Base-by-base conservation (phyloP, 1,284 basidiomycete species). In the Chondrostereum purpureum region DNA sequence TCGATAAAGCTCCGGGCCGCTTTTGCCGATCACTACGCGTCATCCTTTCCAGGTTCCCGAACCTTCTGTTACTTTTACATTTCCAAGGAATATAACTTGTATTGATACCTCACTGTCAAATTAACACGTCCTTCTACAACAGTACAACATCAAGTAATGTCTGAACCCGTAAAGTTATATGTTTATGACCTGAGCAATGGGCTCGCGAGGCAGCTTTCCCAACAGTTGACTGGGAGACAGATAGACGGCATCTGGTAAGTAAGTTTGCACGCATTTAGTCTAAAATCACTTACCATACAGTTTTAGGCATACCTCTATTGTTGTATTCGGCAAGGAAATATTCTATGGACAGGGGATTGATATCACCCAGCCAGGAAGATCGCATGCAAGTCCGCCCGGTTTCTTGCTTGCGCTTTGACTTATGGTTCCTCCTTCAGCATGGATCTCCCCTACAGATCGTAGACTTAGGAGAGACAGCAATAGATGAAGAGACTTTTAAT, bases 121-220 rank as follows among this genome's bases (percentile, higher is more conserved):
- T n/a, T n/a, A n/a, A n/a, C n/a, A n/a, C n/a, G n/a, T n/a, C n/a
- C n/a, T n/a, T n/a, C n/a, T n/a, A n/a, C n/a, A n/a, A n/a, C n/a
- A n/a, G n/a, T n/a, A n/a, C n/a, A n/a, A n/a, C n/a, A n/a, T n/a
- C n/a, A n/a, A n/a, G n/a, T n/a, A n/a, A 50, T 49, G 49, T 27
- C 49, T 14, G 22, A 49, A 33, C 65, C 69, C 33, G 85, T 89
- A 19, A 68, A 87, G 56, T 76, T 96, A 31, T 93, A 92, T 58
- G 81, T 95, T 0, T 96, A 96, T 63, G 92, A 96, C 60, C 80
- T 94, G 46, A 92, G 82, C 59, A 80, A 85, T 60, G 92, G 92
- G 37, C 72, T 94, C 55, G 92, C 90, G 2, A 73, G 75, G 48
- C 75, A 80, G 49, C 67, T 94, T 43, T 92, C 88, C 6, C 63